Percentiles rank a stretch among this genome's conserved stretches.
These are phyloP conservation scores for Agroathelia rolfsii DNA, from an alignment of 1,284 basidiomycete species.

Conservation along the genomic window DNA sequence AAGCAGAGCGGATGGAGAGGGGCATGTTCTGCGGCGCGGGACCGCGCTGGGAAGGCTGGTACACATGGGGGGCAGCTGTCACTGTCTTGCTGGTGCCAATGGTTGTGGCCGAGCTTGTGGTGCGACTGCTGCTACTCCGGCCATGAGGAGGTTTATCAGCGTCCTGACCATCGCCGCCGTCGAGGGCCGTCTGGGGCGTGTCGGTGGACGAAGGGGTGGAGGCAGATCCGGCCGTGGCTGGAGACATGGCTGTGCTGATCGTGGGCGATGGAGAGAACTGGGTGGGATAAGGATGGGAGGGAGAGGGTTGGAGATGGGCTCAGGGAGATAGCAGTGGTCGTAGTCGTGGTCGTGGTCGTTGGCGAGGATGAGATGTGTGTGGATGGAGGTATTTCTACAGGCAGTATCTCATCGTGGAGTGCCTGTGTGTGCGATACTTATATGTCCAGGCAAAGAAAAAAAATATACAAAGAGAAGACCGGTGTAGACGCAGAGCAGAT, in stretches of 20 bases:
- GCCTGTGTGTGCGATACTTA: too few relatives aligned
- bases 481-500: too few relatives aligned
- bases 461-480: too few relatives aligned
- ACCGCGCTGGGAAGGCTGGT: constrained; percentile 30
- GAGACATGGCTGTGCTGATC: constrained; percentile 9
- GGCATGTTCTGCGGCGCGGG: constrained; percentile 31
- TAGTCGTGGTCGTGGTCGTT: too few relatives aligned
- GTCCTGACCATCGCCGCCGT: constrained; percentile 46
- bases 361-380: too few relatives aligned
- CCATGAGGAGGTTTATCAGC: constrained; percentile 49
- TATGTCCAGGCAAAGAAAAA: too few relatives aligned
- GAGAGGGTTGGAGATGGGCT: constrained; percentile 4
- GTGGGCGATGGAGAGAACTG: constrained; percentile 8
- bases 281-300: constrained; percentile 1
- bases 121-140: constrained; percentile 13
- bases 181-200: constrained; percentile 33
- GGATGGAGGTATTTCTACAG: too few relatives aligned
- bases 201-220: constrained; percentile 37
- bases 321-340: constrained; percentile 1
- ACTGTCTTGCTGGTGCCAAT: constrained; percentile 9
- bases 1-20: constrained; percentile 27
- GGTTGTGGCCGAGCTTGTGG: constrained; percentile 12
- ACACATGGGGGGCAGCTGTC: constrained; percentile 12
- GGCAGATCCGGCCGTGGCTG: constrained; percentile 35
- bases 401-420: too few relatives aligned